These are phyloP conservation scores for Prunus yedoensis DNA, from an alignment of 331 rosid genomes.

Conservation along the genomic window DNA sequence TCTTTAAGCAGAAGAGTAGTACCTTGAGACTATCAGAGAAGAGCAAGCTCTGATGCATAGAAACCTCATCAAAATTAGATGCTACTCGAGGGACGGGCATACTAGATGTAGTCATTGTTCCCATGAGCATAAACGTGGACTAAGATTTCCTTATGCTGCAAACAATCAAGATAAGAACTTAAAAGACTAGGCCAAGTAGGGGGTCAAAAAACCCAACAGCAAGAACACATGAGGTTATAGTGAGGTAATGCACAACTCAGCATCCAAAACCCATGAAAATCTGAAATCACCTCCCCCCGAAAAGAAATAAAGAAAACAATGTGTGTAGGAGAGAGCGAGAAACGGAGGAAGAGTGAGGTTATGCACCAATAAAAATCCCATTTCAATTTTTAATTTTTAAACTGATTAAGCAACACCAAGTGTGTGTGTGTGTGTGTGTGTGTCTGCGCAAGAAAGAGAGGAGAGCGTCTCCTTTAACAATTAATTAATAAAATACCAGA, in stretches of 20 bases:
- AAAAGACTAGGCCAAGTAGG: not conserved
- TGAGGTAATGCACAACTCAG: not conserved
- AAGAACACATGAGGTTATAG: conserved; percentile 6
- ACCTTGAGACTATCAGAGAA: conserved; percentile 96
- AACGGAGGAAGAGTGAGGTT: not conserved
- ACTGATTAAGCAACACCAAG: conserved; percentile 12
- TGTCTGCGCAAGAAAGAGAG: conserved; percentile 3
- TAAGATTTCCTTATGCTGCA: conserved; percentile 33
- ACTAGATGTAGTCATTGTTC: conserved; percentile 56
- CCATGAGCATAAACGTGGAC: conserved; percentile 33
- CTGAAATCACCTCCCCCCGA: not conserved
- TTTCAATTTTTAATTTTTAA: not conserved
- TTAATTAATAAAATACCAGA: conserved; percentile 48
- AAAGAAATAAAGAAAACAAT: not conserved
- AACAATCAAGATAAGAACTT: conserved; percentile 9
- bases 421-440: too few relatives aligned
- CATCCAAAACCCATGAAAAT: not conserved
- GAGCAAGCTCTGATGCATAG: conserved; percentile 91
- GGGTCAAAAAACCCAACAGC: conserved; percentile 14
- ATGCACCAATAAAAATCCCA: conserved; percentile 28
- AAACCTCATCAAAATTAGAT: conserved; percentile 92
- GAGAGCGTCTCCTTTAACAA: conserved; percentile 30
- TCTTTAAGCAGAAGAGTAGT: conserved; percentile 6
- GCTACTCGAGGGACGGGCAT: conserved; percentile 52
- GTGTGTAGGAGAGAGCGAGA: not conserved